Base-by-base conservation (phyloP, 768 basidiomycete genomes). In the Russula emetica region DNA sequence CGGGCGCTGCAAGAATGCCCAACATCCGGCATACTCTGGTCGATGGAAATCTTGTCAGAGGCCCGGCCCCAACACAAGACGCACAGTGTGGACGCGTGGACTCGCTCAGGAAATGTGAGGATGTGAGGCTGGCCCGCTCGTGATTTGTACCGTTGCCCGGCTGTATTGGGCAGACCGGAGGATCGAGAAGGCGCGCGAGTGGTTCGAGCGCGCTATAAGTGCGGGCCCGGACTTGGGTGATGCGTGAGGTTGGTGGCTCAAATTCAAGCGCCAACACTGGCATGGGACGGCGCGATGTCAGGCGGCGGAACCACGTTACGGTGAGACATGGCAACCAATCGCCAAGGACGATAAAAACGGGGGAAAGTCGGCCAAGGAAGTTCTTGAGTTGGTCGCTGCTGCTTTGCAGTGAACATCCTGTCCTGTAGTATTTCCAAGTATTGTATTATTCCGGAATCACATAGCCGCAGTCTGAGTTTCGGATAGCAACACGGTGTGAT, bases 111-210 rank as follows among this genome's bases (percentile, higher is more conserved):
- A 96, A 96, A 77, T 85, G 87, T 26, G n/a, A n/a, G n/a, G n/a
- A n/a, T n/a, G n/a, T n/a, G 86, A 86, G 61, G 93, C 97, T 71
- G 85, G 90, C 71, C 90, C 94, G 10, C 74, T 88, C 42, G 87
- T 98, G 67, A 87, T 98, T 53, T 89, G 90, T 71, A 91, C 93
- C 8, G 92, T 98, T 49, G n/a, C n/a, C n/a, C n/a, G n/a, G n/a
- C n/a, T n/a, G n/a, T 94, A 98, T 74, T 98, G 95, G 95, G 81
- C 83, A 2, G 97, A 98, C 72, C 82, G 96, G 63, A 96, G 95
- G 78, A 83, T 98, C 66, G 95, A 97, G 72, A 94, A 96, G 77
- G 94, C 97, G 11, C 77, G 95, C 53, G 84, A 90, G 61, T 97
- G 96, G 97, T 97, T 98, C 74, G 85, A 82, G 62, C 80, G 94